Evolutionary conservation across 1,284 basidiomycete species (phyloP).

Genomic region (Cystobasidiaceae sp.): DNA sequence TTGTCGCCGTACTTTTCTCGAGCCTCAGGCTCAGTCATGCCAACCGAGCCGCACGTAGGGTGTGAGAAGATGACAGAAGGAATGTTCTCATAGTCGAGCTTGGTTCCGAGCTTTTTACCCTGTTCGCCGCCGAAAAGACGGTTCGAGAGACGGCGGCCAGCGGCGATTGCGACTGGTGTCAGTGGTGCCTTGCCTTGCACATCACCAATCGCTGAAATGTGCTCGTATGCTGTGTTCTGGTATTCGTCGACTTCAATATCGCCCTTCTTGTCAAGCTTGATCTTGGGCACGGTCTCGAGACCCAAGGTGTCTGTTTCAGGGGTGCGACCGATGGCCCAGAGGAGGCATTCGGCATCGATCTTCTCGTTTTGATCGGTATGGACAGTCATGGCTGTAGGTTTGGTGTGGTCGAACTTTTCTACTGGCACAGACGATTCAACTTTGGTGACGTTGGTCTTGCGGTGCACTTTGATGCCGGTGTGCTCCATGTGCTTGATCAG

Average conservation of each 20-base stretch:
- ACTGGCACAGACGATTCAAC: constrained; percentile 64
- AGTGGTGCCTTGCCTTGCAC: constrained; percentile 84
- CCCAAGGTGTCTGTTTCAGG: constrained; percentile 74
- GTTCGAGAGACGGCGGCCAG: constrained; percentile 81
- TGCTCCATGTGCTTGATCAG: constrained; percentile 93
- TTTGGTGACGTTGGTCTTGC: constrained; percentile 65
- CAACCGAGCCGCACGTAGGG: constrained; percentile 85
- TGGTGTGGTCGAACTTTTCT: constrained; percentile 39
- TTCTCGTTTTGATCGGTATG: constrained; percentile 63
- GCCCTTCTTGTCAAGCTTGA: constrained; percentile 70
- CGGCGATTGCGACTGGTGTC: constrained; percentile 98
- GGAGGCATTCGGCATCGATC: constrained; percentile 76
- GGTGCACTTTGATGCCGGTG: constrained; percentile 82
- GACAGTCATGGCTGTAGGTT: constrained; percentile 52
- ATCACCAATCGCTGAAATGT: constrained; percentile 82
- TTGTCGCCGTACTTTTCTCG: constrained; percentile 75
- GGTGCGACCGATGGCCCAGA: constrained; percentile 93
- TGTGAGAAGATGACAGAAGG: constrained; percentile 90
- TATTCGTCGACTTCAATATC: constrained; percentile 86
- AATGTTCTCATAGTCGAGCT: constrained; percentile 84
- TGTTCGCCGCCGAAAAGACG: constrained; percentile 79
- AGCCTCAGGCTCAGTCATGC: constrained; percentile 85
- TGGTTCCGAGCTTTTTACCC: constrained; percentile 67
- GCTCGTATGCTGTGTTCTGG: constrained; percentile 70
- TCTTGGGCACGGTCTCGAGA: constrained; percentile 64